Conservation (phyloP, 768 basidiomycete species). For the Mycena leptocephala region DNA sequence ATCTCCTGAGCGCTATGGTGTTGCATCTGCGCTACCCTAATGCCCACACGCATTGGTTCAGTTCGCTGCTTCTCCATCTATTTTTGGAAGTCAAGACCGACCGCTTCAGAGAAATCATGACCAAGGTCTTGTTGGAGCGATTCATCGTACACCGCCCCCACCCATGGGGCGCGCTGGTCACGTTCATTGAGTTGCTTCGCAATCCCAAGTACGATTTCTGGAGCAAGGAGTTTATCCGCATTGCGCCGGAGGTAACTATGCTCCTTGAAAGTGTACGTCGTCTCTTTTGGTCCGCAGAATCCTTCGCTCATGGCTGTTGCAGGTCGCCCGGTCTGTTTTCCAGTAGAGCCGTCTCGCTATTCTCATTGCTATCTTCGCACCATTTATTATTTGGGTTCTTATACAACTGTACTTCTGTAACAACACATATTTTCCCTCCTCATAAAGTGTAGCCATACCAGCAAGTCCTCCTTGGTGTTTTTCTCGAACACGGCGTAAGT, state of each 20-base stretch:
- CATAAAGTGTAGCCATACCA: background rate
- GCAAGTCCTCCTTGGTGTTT: no score
- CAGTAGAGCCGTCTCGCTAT: conserved; percentile 77
- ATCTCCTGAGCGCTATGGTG: conserved; percentile 92
- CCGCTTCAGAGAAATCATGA: conserved; percentile 85
- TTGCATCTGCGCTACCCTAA: conserved; percentile 98
- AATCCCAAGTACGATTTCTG: conserved; percentile 94
- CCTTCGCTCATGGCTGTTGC: conserved; percentile 33
- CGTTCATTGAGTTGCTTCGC: conserved; percentile 94
- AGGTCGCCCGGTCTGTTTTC: conserved; percentile 88
- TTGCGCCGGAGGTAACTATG: conserved; percentile 89
- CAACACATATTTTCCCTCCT: conserved; percentile 60
- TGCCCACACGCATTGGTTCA: conserved; percentile 99
- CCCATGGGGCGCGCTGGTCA: conserved; percentile 95
- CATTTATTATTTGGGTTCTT: conserved; percentile 75
- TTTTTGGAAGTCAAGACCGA: conserved; percentile 88
- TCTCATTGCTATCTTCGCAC: conserved; percentile 86
- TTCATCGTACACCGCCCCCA: conserved; percentile 96
- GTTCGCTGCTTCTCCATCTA: conserved; percentile 89
- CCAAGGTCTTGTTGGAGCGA: conserved; percentile 93
- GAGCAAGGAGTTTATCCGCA: conserved; percentile 89
- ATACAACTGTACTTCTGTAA: conserved; percentile 90
- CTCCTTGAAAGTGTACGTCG: conserved; percentile 86
- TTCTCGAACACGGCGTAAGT: no score
- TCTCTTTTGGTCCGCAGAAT: conserved; percentile 11